A percentile compares a stretch with the other conserved stretches of the same genome.
Evolutionary conservation across 1,284 basidiomycete genomes (phyloP).

Genomic region (Cryptococcus sp.): DNA sequence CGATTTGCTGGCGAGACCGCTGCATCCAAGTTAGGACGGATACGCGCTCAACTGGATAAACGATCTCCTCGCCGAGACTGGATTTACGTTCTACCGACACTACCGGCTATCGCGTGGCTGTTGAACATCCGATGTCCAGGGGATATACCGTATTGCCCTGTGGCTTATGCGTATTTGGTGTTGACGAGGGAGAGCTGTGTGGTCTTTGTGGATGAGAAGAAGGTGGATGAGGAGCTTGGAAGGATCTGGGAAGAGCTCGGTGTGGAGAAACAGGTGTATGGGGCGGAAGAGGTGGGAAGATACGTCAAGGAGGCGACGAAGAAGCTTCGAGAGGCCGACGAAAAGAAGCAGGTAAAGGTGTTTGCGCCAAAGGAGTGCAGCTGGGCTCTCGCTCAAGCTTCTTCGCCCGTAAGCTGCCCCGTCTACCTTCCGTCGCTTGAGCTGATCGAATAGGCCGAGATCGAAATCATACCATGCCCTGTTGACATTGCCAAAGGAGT

Average conservation of each 20-base stretch:
- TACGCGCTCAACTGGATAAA: slow-evolving; percentile 33
- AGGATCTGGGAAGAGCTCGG: slow-evolving; percentile 49
- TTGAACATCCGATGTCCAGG: slow-evolving; percentile 68
- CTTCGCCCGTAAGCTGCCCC: slow-evolving; percentile 32
- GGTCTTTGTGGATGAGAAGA: slow-evolving; percentile 38
- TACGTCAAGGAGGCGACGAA: slow-evolving; percentile 51
- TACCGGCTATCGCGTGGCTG: slow-evolving; percentile 59
- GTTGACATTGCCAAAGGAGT: slow-evolving; percentile 76
- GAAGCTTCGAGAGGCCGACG: slow-evolving; percentile 6
- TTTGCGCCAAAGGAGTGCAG: slow-evolving; percentile 31
- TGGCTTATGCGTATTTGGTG: slow-evolving; percentile 79
- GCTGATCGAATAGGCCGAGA: slow-evolving; percentile 19
- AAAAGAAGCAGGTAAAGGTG: slow-evolving; percentile 23
- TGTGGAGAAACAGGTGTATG: slow-evolving; percentile 62
- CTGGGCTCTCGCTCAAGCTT: slow-evolving; percentile 39
- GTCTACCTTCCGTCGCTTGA: too few relatives aligned
- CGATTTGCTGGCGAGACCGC: slow-evolving; percentile 61
- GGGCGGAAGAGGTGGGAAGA: slow-evolving; percentile 63
- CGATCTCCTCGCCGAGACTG: slow-evolving; percentile 15
- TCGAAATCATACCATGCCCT: slow-evolving; percentile 41
- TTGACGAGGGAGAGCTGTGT: slow-evolving; percentile 54
- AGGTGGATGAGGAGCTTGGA: slow-evolving; percentile 33
- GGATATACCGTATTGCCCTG: slow-evolving; percentile 80
- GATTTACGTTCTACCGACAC: slow-evolving; percentile 46
- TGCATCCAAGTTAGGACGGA: slow-evolving; percentile 26